phyloP scores from a whole-genome alignment of 2,329 filamentous ascomycete species.

The Aureobasidium uvarum region DNA sequence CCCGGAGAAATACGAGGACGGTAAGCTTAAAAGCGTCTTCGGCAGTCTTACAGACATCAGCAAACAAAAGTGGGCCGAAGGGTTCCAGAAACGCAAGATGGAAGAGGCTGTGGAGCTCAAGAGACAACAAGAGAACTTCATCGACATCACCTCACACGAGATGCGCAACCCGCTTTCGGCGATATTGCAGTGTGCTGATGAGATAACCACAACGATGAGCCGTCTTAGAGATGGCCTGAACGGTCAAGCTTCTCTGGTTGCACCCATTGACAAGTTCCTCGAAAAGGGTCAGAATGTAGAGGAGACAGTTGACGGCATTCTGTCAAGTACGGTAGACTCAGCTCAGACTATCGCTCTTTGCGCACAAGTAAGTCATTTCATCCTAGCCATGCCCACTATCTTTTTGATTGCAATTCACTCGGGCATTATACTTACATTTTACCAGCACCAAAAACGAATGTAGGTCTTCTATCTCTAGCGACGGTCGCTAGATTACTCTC shows the following conservation, averaged over 20 bases:
- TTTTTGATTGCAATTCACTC: neutral
- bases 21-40: constrained; percentile 70
- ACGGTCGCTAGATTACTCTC: neutral
- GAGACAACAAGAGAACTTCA: constrained; percentile 76
- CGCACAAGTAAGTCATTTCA: constrained; percentile 50
- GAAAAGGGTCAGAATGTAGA: constrained; percentile 36
- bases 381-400: neutral
- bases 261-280: constrained; percentile 1
- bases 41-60: constrained; percentile 83
- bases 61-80: constrained; percentile 80
- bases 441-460: constrained; percentile 68
- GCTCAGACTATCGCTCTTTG: constrained; percentile 76
- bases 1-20: constrained; percentile 64
- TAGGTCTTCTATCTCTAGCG: neutral
- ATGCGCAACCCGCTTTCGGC: constrained; percentile 53
- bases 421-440: neutral
- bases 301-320: constrained; percentile 45
- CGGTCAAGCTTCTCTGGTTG: constrained; percentile 31
- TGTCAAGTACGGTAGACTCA: constrained; percentile 65
- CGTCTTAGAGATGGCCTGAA: constrained; percentile 49
- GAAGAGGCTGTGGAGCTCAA: constrained; percentile 81
- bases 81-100: constrained; percentile 71
- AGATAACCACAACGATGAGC: constrained; percentile 58
- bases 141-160: constrained; percentile 46
- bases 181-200: constrained; percentile 72